These are phyloP conservation scores for Trametes pubescens DNA, from an alignment of 1,284 basidiomycete species.

Conservation along the genomic window DNA sequence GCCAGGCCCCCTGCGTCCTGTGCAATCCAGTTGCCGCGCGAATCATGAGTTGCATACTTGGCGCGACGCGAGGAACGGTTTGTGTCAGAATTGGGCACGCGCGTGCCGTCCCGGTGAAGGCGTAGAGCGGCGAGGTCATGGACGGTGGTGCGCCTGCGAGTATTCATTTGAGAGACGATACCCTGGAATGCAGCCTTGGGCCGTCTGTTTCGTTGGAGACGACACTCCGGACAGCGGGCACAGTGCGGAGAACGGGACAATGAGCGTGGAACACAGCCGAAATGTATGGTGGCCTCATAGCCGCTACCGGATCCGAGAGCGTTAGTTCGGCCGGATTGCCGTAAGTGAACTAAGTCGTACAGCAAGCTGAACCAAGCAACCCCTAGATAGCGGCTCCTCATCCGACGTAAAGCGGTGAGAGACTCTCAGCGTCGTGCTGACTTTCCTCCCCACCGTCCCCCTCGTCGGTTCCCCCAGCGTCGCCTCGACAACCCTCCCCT, in stretches of 20 bases:
- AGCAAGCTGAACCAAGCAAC: constrained; percentile 3
- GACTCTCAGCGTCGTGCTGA: constrained; percentile 12
- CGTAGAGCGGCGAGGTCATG: constrained; percentile 67
- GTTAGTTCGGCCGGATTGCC: background rate
- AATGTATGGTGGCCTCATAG: constrained; percentile 1
- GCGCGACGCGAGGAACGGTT: constrained; percentile 39
- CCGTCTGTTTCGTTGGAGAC: constrained; percentile 7
- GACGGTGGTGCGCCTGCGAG: constrained; percentile 59
- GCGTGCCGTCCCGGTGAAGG: constrained; percentile 65
- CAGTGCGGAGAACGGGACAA: constrained; percentile 10
- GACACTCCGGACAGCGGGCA: constrained; percentile 11
- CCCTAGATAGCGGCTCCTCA: background rate
- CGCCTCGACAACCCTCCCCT: background rate
- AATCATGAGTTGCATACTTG: constrained; percentile 39
- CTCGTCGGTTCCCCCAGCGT: background rate
- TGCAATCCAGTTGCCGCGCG: constrained; percentile 47
- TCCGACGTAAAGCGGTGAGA: constrained; percentile 15
- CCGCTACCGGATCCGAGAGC: background rate
- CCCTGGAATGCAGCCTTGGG: constrained; percentile 14
- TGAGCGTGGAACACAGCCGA: constrained; percentile 11
- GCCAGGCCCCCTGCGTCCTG: constrained; percentile 45
- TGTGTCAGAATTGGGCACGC: constrained; percentile 53
- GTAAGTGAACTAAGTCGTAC: background rate
- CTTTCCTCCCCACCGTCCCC: constrained; percentile 20
- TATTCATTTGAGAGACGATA: constrained; percentile 44